A percentile compares a stretch with the other conserved stretches of the same genome.
Evolutionary conservation across 192 early-diverging fungal genomes (phyloP).

Genomic region (Piromyces sp.): DNA sequence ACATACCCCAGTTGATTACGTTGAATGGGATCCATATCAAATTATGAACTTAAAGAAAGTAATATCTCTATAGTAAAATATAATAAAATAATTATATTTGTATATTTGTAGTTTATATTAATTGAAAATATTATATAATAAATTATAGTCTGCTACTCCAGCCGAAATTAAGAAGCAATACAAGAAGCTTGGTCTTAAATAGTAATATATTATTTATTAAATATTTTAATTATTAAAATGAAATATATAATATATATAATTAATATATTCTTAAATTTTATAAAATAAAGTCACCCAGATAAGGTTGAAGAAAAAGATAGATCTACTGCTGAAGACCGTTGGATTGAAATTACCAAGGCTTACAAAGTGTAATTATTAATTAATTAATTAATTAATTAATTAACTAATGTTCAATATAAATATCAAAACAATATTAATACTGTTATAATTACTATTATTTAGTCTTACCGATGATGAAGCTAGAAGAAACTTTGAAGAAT

Average conservation of each 20-base stretch:
- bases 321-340: slow-evolving; percentile 52
- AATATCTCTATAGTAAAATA: not conserved
- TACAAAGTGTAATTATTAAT: slow-evolving; percentile 56
- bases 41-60: not conserved
- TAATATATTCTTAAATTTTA: not conserved
- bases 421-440: too few species aligned
- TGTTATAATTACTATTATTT: not conserved
- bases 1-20: not conserved
- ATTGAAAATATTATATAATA: too few species aligned
- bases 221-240: too few species aligned
- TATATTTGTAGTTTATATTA: not conserved
- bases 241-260: too few species aligned
- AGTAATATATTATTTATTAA: not conserved
- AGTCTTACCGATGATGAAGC: slow-evolving; percentile 79
- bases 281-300: slow-evolving; percentile 24
- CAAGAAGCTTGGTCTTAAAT: not conserved
- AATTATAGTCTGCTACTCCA: not conserved
- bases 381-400: too few species aligned
- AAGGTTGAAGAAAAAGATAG: slow-evolving; percentile 50
- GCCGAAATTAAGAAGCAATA: not conserved
- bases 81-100: not conserved
- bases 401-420: too few species aligned
- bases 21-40: not conserved
- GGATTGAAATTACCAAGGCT: slow-evolving; percentile 78
- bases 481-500: slow-evolving; percentile 83